Conservation (phyloP, 441 rosid species). For the Erodium trifolium region DNA sequence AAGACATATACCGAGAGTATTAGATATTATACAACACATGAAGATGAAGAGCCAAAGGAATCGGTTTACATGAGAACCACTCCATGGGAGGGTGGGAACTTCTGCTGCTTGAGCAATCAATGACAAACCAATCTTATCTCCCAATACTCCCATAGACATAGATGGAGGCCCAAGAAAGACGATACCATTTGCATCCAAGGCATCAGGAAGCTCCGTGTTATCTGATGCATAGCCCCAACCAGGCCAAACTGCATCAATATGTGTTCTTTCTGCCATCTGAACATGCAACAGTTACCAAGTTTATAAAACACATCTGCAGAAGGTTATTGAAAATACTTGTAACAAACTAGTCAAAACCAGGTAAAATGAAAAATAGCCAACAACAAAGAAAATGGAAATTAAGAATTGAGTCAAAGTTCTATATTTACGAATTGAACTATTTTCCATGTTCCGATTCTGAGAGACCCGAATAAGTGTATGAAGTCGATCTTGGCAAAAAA, state of each 20-base stretch:
- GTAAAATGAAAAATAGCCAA: neutral
- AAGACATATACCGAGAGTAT: conserved; percentile 21
- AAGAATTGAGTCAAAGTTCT: neutral
- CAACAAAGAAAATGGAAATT: neutral
- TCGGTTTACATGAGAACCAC: conserved; percentile 83
- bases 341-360: conserved; percentile 9
- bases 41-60: conserved; percentile 17
- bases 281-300: conserved; percentile 18
- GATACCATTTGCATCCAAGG: conserved; percentile 67
- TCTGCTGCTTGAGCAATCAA: conserved; percentile 99
- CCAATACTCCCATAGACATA: conserved; percentile 84
- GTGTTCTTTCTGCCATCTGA: conserved; percentile 97
- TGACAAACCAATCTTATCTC: conserved; percentile 98
- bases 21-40: conserved; percentile 16
- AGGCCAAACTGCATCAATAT: conserved; percentile 99
- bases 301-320: neutral
- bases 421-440: neutral
- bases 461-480: conserved; percentile 1
- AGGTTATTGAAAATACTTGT: neutral
- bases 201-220: conserved; percentile 96
- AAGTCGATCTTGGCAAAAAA: too few relatives aligned
- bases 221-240: conserved; percentile 99
- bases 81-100: conserved; percentile 99
- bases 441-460: conserved; percentile 6
- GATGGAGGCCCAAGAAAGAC: conserved; percentile 94